Evolutionary conservation across 768 basidiomycete genomes (phyloP).

Genomic region (Nidula microcarpa): DNA sequence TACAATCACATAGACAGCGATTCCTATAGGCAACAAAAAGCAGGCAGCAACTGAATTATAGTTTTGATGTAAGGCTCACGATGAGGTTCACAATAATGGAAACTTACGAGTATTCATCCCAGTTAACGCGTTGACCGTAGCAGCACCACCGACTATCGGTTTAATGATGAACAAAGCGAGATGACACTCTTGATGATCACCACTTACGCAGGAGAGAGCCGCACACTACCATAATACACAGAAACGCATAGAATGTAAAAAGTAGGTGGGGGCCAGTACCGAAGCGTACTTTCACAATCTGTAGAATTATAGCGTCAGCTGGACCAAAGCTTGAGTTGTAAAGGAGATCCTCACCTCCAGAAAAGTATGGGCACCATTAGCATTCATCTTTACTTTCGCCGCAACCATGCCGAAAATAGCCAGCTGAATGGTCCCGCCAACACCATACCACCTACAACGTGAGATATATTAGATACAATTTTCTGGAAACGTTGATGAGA

Average conservation of each 20-base stretch:
- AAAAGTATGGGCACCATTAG: slow-evolving; percentile 55
- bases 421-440: slow-evolving; percentile 50
- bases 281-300: slow-evolving; percentile 48
- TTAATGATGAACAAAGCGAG: neutral
- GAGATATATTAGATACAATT: neutral
- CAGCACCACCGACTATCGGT: slow-evolving; percentile 37
- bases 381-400: slow-evolving; percentile 57
- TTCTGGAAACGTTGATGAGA: neutral
- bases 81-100: neutral
- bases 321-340: neutral
- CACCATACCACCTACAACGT: slow-evolving; percentile 42
- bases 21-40: slow-evolving; percentile 42
- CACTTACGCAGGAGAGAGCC: slow-evolving; percentile 44
- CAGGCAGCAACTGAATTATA: slow-evolving; percentile 26
- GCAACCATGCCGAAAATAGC: slow-evolving; percentile 51
- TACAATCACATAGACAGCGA: slow-evolving; percentile 37
- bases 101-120: slow-evolving; percentile 34
- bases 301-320: neutral
- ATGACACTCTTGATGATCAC: neutral
- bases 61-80: neutral
- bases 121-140: slow-evolving; percentile 41
- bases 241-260: slow-evolving; percentile 50
- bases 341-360: slow-evolving; percentile 32
- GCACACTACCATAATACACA: slow-evolving; percentile 49
- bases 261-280: slow-evolving; percentile 43